These are phyloP conservation scores for Yueomyces sinensis DNA, from an alignment of 805 yeast genomes.

Conservation along the genomic window DNA sequence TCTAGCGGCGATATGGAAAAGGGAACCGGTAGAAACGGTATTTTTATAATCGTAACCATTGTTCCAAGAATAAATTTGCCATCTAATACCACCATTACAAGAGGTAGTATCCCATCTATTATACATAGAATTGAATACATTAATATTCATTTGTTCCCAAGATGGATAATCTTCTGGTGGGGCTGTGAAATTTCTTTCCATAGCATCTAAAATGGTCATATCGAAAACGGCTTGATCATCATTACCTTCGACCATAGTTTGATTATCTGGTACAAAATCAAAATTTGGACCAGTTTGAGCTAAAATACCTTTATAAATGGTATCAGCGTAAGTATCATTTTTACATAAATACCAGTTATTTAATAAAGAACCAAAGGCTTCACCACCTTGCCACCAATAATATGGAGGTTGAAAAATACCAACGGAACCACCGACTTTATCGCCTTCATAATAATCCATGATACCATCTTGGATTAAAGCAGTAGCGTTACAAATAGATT, in stretches of 20 bases:
- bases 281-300: conserved; percentile 58
- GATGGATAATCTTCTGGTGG: conserved; percentile 44
- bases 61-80: conserved; percentile 93
- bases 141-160: conserved; percentile 74
- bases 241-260: conserved; percentile 82
- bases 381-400: conserved; percentile 98
- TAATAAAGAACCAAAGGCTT: conserved; percentile 73
- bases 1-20: conserved; percentile 73
- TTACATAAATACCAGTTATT: conserved; percentile 61
- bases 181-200: conserved; percentile 67
- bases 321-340: conserved; percentile 46
- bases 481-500: conserved; percentile 16
- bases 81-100: conserved; percentile 80
- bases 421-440: conserved; percentile 50
- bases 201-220: conserved; percentile 75
- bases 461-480: conserved; percentile 50
- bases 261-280: conserved; percentile 75
- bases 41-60: conserved; percentile 85
- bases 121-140: conserved; percentile 78
- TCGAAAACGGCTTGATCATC: conserved; percentile 98
- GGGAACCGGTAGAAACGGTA: conserved; percentile 70
- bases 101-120: conserved; percentile 59
- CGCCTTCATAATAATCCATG: conserved; percentile 65
- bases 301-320: conserved; percentile 43
- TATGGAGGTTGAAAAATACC: conserved; percentile 80